Evolutionary conservation across 2,329 filamentous ascomycete genomes (phyloP), one percentile per base, ranked within the genome.

Genomic region (Pseudogymnoascus sp.): DNA sequence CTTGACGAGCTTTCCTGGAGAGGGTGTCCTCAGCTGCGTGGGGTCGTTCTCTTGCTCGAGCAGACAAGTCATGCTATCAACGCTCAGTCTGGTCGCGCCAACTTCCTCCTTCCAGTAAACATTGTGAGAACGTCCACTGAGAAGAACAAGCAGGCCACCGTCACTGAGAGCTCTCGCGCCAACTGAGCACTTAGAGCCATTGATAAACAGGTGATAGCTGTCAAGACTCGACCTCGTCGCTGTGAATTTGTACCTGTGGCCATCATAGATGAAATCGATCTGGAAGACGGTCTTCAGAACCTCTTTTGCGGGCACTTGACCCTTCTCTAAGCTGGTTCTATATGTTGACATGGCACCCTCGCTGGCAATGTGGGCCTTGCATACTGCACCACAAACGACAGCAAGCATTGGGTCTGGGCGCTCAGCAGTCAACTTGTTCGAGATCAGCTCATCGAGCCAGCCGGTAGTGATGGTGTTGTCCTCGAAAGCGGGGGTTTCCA

Each of bases 41-140:
- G 94, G 94, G 75, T 99, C 94, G 75, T 97, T 99, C 82, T 99
- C 94, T 77, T 97, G 92, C 82, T 99, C 94, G 36, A 99, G 85
- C 72, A 99, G 79, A 75, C 93, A 97, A 30, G 94, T 99, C 86
- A 97, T 99, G 81, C 92, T 91, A 75, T 99, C 94, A 23, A 99
- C 92, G 30, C 92, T 97, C 69, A 99, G 79, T 75, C 94, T 92
- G 60, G 94, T 97, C 38, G 93, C 94, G 63, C 92, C 92, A 55
- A 96, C 91, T 76, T 99, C 94, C 74, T 99, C 94, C 79, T 97
- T 97, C 94, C 94, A 99, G 85, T 99, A 99, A 65, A 97, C 87
- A 73, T 94, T 99, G 86, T 99, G 94, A 69, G 91, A 96, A 76
- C 91, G 91, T 65, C 94, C 94, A 71, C 89, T 88, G 45, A 99